A percentile compares a stretch with the other conserved stretches of the same genome.
Evolutionary conservation across 164 flowering plant genomes (phyloP).

Genomic region (Sedum album): DNA sequence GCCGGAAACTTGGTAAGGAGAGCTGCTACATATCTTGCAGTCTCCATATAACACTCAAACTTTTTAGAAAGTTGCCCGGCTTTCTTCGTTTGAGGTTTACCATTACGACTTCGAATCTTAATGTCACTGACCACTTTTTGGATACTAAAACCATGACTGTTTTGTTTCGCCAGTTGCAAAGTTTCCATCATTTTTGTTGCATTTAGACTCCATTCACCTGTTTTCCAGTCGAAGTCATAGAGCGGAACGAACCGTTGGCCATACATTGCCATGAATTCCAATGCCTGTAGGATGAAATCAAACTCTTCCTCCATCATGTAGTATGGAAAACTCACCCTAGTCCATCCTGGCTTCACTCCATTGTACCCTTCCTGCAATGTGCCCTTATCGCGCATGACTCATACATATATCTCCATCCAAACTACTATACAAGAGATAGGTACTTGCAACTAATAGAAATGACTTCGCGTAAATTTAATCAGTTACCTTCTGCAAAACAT

Average conservation of each 20-base stretch:
- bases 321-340: slow-evolving; percentile 75
- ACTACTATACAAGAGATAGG: neutral
- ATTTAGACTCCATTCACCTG: slow-evolving; percentile 54
- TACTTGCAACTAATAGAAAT: neutral
- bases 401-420: neutral
- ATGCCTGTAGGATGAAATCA: slow-evolving; percentile 56
- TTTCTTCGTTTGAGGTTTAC: neutral
- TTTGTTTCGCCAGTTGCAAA: slow-evolving; percentile 6
- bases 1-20: slow-evolving; percentile 47
- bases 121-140: slow-evolving; percentile 9
- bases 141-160: neutral
- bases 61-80: slow-evolving; percentile 8
- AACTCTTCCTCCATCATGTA: slow-evolving; percentile 63
- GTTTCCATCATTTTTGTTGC: slow-evolving; percentile 18
- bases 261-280: slow-evolving; percentile 58
- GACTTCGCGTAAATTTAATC: neutral
- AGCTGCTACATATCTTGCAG: slow-evolving; percentile 33
- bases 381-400: too few relatives aligned
- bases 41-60: slow-evolving; percentile 32
- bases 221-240: slow-evolving; percentile 53
- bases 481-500: slow-evolving; percentile 47
- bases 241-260: slow-evolving; percentile 74
- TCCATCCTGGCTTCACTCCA: slow-evolving; percentile 88
- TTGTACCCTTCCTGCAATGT: slow-evolving; percentile 44
- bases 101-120: neutral